Percentiles rank a stretch among this genome's conserved stretches.
Evolutionary conservation across 495 filamentous ascomycete genomes (phyloP).

Genomic region (Hypoxylon lienhwacheense): DNA sequence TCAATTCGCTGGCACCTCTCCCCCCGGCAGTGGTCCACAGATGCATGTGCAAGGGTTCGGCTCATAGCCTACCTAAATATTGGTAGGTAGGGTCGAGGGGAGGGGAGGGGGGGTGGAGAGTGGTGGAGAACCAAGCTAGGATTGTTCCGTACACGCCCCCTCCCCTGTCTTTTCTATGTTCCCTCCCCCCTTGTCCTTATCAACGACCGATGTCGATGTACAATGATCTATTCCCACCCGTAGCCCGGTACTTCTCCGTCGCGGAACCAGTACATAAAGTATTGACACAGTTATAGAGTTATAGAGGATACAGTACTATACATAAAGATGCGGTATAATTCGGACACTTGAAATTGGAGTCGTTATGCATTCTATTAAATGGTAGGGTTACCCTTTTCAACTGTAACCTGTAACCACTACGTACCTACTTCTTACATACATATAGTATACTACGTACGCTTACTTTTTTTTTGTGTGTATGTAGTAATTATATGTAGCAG

Average conservation of each 20-base stretch:
- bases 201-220: constrained; percentile 4
- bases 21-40: constrained; percentile 21
- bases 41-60: constrained; percentile 25
- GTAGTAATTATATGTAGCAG: no score
- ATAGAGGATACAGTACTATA: background rate
- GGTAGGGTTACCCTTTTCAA: constrained; percentile 15
- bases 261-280: constrained; percentile 22
- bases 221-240: constrained; percentile 4
- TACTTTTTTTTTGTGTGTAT: no score
- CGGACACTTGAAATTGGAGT: constrained; percentile 24
- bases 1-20: constrained; percentile 7
- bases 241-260: constrained; percentile 22
- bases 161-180: no score
- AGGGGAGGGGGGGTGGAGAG: no score
- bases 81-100: no score
- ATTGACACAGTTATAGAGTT: background rate
- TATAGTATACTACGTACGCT: no score
- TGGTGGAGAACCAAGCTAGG: constrained; percentile 18
- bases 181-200: background rate
- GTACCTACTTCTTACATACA: no score
- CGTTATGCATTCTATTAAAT: no score
- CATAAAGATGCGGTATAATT: constrained; percentile 28
- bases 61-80: constrained; percentile 32
- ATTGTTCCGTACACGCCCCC: constrained; percentile 18
- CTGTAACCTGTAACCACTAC: background rate